Base-by-base conservation (phyloP, 106 monocot genomes). In the Hemerocallis citrina region DNA sequence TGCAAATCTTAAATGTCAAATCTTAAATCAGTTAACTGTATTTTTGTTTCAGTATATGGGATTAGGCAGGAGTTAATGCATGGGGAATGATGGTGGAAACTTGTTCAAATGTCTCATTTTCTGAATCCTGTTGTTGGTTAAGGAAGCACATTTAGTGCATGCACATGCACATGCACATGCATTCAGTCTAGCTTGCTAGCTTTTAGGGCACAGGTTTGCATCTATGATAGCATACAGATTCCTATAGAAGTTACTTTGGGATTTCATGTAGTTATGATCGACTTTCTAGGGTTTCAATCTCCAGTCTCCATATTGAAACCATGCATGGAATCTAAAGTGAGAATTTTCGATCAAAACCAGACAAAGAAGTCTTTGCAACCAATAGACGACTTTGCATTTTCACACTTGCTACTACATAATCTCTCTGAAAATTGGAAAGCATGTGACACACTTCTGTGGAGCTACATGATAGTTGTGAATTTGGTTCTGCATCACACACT, bases 41-140 rank as follows among this genome's bases (percentile, higher is more conserved):
- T n/a, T n/a, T n/a, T n/a, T n/a, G n/a, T n/a, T n/a, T n/a, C n/a
- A n/a, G n/a, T n/a, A n/a, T n/a, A n/a, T n/a, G n/a, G n/a, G n/a
- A n/a, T n/a, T n/a, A n/a, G n/a, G n/a, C n/a, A n/a, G n/a, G 24
- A 51, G 51, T 27, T 51, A 15, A 25, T 64, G 45, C 48, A 65
- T 44, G 31, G 50, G 52, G 51, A 65, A 16, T 25, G 34, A 31
- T 50, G 49, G 32, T 47, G 20, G 11, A 12, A 39, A 13, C 24
- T 1, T 11, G 21, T 37, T 25, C 54, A 51, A 54, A 25, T 17
- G 52, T n/a, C 65, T 36, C 39, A 39, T 52, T 66, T 66, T 32
- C 52, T 52, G 65, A 51, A 25, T 13, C 38, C 22, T 52, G 65
- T 66, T 39, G 39, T n/a, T 52, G 28, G 13, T 52, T 25, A 36